phyloP scores from a whole-genome alignment of 164 flowering plant genomes.

The Vitis amurensis region DNA sequence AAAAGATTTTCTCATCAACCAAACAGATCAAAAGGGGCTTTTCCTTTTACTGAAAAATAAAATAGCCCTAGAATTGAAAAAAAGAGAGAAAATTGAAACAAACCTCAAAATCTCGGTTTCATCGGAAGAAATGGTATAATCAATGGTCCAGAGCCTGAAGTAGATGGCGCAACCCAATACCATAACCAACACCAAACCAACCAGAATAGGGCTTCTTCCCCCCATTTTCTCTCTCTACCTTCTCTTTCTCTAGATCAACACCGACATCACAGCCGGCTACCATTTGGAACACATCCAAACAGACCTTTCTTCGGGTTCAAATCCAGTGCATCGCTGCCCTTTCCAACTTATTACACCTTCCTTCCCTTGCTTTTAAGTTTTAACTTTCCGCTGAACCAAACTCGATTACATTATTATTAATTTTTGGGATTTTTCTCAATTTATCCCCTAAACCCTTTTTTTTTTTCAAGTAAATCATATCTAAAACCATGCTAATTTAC shows the following conservation, averaged over 20 bases:
- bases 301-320: no score
- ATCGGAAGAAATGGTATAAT: conserved; percentile 44
- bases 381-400: no score
- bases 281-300: no score
- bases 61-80: not conserved
- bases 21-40: not conserved
- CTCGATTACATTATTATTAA: no score
- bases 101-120: conserved; percentile 65
- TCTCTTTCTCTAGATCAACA: not conserved
- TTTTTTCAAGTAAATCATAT: no score
- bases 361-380: no score
- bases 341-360: no score
- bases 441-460: no score
- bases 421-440: no score
- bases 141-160: conserved; percentile 65
- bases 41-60: not conserved
- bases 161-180: conserved; percentile 51
- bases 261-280: conserved; percentile 1
- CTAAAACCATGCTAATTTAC: no score
- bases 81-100: not conserved
- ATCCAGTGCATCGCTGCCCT: no score
- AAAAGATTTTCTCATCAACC: no score
- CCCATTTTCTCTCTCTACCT: conserved; percentile 10
- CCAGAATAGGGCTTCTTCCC: conserved; percentile 28
- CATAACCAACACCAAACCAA: conserved; percentile 42